A percentile compares a stretch with the other conserved stretches of the same genome.
phyloP scores from a whole-genome alignment of 352 stramenopile genomes.

The Phytophthora aleatoria region DNA sequence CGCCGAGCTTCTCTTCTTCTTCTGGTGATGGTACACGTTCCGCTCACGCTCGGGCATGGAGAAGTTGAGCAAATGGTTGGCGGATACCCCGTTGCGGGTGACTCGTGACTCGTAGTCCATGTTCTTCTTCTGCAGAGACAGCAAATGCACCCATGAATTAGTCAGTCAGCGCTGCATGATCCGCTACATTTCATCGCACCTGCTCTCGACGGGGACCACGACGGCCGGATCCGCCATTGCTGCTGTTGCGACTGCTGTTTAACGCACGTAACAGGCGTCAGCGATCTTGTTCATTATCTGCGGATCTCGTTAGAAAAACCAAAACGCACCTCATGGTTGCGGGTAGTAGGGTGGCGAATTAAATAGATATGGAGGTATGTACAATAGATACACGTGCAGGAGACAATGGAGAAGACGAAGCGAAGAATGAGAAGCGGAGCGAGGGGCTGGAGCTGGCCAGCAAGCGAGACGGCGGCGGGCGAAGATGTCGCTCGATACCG shows the following conservation, averaged over 20 bases:
- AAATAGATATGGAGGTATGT: slow-evolving; percentile 46
- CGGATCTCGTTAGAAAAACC: background rate
- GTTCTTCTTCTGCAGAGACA: slow-evolving; percentile 44
- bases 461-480: slow-evolving; percentile 15
- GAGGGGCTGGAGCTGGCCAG: slow-evolving; percentile 8
- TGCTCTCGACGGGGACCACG: slow-evolving; percentile 45
- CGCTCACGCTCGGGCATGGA: slow-evolving; percentile 77
- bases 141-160: background rate
- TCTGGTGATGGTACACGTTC: slow-evolving; percentile 36
- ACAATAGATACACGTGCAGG: slow-evolving; percentile 28
- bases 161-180: slow-evolving; percentile 21
- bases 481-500: slow-evolving; percentile 26
- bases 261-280: slow-evolving; percentile 2
- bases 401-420: slow-evolving; percentile 16
- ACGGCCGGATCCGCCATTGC: slow-evolving; percentile 29
- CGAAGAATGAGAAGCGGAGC: background rate
- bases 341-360: slow-evolving; percentile 11
- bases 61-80: slow-evolving; percentile 88
- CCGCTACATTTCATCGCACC: slow-evolving; percentile 15
- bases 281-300: background rate
- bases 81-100: slow-evolving; percentile 70
- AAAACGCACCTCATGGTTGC: slow-evolving; percentile 52
- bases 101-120: slow-evolving; percentile 62
- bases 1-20: slow-evolving; percentile 71
- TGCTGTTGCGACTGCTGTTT: slow-evolving; percentile 36